Base-by-base conservation (phyloP, 495 filamentous ascomycete genomes). In the Penicillium samsonianum region DNA sequence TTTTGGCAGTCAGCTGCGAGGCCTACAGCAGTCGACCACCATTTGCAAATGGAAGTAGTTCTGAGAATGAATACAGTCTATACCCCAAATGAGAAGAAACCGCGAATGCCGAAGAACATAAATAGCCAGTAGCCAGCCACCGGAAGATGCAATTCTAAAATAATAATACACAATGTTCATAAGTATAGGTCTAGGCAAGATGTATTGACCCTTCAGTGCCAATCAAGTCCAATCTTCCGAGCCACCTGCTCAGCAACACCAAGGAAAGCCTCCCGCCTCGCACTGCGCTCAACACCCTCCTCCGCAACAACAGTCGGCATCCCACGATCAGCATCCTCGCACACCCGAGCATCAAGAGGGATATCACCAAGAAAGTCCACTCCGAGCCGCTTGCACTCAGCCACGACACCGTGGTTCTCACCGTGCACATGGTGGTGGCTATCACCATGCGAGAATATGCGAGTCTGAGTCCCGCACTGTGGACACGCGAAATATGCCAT, bases 261-360 rank as follows among this genome's bases (percentile, higher is more conserved):
- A 61, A 87, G 74, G 71, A 96, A 98, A 5, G 86, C 87, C 53
- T 78, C 72, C 16, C 87, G 85, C 50, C 88, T 78, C 17, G 78
- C 80, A 66, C 90, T 90, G 14, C 86, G 80, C 5, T 88, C 89
- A 53, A 88, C 87, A 6, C 82, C 79, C 41, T 96, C 91, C 65
- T 96, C 90, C 5, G 89, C 80, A 17, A 96, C 91, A 17, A 98
- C 90, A 4, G 93, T 98, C 20, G 94, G 94, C 74, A 86, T 90
- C 4, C 94, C 94, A 17, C 82, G 74, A 73, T 96, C 92, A 9
- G 90, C 91, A 78, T 98, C 92, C 62, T 89, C 86, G 53, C 91
- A 96, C 11, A 98, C 92, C 44, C 76, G 80, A 19, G 88, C 84
- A 76, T 98, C 87, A 38, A 99, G 82, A 23, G 94, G 93, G 41